Evolutionary conservation across 139 green algal genomes (phyloP).

Genomic region (Micractinium sp.): DNA sequence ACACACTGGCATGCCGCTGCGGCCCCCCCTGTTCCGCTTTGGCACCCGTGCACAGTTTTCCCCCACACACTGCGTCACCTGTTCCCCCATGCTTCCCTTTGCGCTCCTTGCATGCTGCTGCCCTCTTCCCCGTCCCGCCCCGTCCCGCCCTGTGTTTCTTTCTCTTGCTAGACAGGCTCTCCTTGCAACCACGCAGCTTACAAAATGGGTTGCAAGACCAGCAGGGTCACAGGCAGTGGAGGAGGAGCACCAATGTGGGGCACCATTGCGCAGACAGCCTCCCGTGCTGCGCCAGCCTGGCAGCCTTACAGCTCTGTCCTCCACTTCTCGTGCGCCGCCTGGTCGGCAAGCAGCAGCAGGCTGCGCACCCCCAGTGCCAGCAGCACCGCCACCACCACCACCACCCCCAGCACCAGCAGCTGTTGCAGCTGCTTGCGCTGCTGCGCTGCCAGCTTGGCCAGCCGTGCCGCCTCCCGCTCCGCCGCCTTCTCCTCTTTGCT

Average conservation of each 20-base stretch:
- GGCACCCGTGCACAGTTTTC: too few species aligned
- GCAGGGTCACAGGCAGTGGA: not conserved
- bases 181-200: too few species aligned
- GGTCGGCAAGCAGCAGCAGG: constrained; percentile 20
- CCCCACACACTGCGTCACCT: too few species aligned
- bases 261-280: not conserved
- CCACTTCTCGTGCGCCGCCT: constrained; percentile 26
- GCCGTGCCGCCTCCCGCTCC: not conserved
- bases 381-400: constrained; percentile 24
- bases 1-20: too few species aligned
- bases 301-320: not conserved
- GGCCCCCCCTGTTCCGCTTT: too few species aligned
- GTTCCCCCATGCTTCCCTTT: too few species aligned
- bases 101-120: too few species aligned
- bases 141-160: too few species aligned
- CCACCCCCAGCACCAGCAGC: constrained; percentile 3
- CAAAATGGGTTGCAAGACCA: not conserved
- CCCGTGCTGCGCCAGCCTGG: not conserved
- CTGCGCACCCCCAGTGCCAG: constrained; percentile 1
- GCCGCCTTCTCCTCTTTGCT: constrained; percentile 32
- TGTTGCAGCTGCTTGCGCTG: constrained; percentile 11
- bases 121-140: too few species aligned
- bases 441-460: not conserved
- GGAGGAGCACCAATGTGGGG: not conserved
- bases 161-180: too few species aligned